Evolutionary conservation across 176 grass and related monocot genomes (phyloP), one percentile per base, ranked within the genome.

Genomic region (Carex cristatella): DNA sequence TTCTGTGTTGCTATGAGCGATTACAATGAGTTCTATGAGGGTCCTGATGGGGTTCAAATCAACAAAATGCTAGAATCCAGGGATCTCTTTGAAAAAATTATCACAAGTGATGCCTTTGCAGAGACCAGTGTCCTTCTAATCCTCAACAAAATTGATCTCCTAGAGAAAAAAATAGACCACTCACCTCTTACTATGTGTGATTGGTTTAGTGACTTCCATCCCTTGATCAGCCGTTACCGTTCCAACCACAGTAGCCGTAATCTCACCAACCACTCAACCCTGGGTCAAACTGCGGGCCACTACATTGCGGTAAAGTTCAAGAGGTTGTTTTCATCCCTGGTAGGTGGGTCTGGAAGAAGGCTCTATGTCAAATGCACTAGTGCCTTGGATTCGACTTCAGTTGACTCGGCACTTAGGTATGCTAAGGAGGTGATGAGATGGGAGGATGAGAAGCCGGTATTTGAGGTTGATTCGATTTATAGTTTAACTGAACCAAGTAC

Each of bases 41-140:
- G 92, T 86, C 84, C 83, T 32, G 84, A 91, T 48, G 88, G 90
- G 5, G 69, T 73, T 14, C 1, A 67, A 42, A 69, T 89, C 7
- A 94, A 99, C 88, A 95, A 92, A 88, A 99, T 99, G 96, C 64
- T 95, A 73, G 90, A 94, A 89, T 92, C 81, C 86, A 95, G 73
- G 56, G 86, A 87, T 55, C 85, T 99, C 10, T 99, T 99, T 42
- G 91, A 94, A 83, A 89, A 87, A 87, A 79, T 92, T 3, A 84
- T 61, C 5, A 82, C 81, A 64, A 89, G 94, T 80, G 89, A 91
- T 10, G 85, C 87, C 57, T 95, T 99, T 0, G 86, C 89, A 37
- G 85, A 94, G 13, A 89, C 77, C 83, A 71, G 89, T 82, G 89
- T 95, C 19, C 93, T 99, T 58, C 58, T 95, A 4, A 83, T 99